Evolutionary conservation across 2,329 filamentous ascomycete species (phyloP).

Genomic region (Aspergillus carbonarius): DNA sequence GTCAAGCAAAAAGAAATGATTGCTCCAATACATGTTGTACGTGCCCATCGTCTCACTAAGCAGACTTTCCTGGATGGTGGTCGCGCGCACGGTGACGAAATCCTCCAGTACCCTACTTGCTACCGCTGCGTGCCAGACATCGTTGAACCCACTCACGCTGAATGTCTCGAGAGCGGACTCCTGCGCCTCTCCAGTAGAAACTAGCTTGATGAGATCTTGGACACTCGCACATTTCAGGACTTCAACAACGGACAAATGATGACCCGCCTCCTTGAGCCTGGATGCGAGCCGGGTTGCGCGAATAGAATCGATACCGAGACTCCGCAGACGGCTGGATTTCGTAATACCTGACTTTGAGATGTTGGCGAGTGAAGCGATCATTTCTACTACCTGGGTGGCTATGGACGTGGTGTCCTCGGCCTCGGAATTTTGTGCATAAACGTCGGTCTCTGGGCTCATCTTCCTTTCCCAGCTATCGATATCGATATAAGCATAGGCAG

Average conservation of each 20-base stretch:
- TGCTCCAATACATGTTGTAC: conserved; percentile 41
- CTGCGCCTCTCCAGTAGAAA: background rate
- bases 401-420: background rate
- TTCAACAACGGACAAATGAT: conserved; percentile 29
- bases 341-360: conserved; percentile 22
- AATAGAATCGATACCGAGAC: conserved; percentile 34
- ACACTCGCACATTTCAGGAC: conserved; percentile 31
- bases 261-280: conserved; percentile 25
- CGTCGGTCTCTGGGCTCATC: conserved; percentile 18
- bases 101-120: conserved; percentile 17
- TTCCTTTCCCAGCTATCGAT: conserved; percentile 29
- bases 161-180: conserved; percentile 5
- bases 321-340: conserved; percentile 23
- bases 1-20: conserved; percentile 37
- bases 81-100: conserved; percentile 29
- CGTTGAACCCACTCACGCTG: conserved; percentile 24
- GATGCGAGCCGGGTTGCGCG: conserved; percentile 31
- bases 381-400: conserved; percentile 18
- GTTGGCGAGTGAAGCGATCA: conserved; percentile 23
- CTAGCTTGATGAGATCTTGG: conserved; percentile 24
- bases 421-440: background rate
- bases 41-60: conserved; percentile 42
- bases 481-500: conserved; percentile 26
- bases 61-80: conserved; percentile 41
- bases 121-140: conserved; percentile 20